Evolutionary conservation across 495 filamentous ascomycete species (phyloP).

Genomic region (Podospora pseudoanserina): DNA sequence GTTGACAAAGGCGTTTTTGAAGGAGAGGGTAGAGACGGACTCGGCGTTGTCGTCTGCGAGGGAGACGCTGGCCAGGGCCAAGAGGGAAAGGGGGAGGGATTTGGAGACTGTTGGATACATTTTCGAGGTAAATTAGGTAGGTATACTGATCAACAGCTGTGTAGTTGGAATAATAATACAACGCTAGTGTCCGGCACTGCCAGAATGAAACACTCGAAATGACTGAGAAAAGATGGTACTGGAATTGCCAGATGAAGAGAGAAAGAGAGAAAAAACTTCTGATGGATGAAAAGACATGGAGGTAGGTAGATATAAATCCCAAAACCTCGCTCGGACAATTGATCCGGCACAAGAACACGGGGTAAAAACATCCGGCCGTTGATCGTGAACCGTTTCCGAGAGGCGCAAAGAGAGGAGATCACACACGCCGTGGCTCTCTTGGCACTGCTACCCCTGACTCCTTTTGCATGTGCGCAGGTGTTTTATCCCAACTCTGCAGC

Average conservation of each 20-base stretch:
- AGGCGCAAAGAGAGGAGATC: background rate
- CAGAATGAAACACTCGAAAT: background rate
- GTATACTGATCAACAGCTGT: background rate
- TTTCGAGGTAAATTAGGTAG: background rate
- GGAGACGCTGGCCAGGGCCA: constrained; percentile 13
- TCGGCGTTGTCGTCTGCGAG: constrained; percentile 21
- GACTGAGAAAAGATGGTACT: background rate
- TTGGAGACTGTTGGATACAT: background rate
- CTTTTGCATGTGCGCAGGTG: background rate
- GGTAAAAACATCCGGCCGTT: background rate
- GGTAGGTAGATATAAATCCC: background rate
- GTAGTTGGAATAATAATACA: background rate
- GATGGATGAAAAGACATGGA: background rate
- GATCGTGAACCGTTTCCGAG: background rate
- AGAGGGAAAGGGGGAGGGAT: constrained; percentile 9
- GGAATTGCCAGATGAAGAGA: constrained; percentile 1
- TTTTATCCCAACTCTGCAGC: background rate
- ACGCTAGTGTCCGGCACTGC: constrained; percentile 9
- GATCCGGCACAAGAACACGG: background rate
- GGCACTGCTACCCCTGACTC: background rate
- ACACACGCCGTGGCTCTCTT: background rate
- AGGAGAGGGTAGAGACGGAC: constrained; percentile 24
- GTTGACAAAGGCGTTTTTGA: constrained; percentile 24
- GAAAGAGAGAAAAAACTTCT: background rate
- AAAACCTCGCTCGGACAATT: background rate